phyloP scores from a whole-genome alignment of 2,329 filamentous ascomycete species.

The Pseudogymnoascus sp. region DNA sequence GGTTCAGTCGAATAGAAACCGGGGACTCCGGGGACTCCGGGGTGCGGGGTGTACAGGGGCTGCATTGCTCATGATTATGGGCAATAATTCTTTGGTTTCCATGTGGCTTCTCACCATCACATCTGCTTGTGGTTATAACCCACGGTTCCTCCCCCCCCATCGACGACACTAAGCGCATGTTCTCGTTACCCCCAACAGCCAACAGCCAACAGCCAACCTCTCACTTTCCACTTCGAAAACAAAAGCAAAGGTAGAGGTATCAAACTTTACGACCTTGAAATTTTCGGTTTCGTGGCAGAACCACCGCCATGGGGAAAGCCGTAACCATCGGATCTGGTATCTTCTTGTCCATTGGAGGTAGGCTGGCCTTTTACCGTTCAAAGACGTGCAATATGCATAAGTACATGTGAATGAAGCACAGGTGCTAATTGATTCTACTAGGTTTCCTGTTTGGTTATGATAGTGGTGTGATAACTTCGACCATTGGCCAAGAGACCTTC shows the following conservation, averaged over 20 bases:
- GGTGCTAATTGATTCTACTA: conserved; percentile 8
- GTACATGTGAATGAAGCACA: conserved; percentile 9
- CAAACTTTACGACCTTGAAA: neutral
- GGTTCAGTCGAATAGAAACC: neutral
- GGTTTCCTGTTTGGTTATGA: conserved; percentile 29
- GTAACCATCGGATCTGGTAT: conserved; percentile 9
- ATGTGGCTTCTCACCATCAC: neutral
- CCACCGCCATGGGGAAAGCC: conserved; percentile 7
- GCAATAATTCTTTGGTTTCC: neutral
- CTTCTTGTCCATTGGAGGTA: conserved; percentile 15
- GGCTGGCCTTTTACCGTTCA: neutral
- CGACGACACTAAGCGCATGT: neutral
- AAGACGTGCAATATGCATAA: neutral
- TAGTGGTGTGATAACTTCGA: conserved; percentile 27
- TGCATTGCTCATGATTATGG: neutral
- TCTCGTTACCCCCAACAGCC: neutral
- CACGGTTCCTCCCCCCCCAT: neutral
- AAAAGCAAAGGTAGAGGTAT: neutral
- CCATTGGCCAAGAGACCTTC: conserved; percentile 25
- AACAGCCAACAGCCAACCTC: too few species aligned
- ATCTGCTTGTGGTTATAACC: neutral
- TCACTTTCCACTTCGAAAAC: neutral
- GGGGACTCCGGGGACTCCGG: neutral
- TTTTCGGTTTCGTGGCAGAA: neutral
- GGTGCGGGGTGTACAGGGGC: neutral